Base-by-base conservation (phyloP, 2,329 filamentous ascomycete genomes). In the Cladophialophora carrionii region DNA sequence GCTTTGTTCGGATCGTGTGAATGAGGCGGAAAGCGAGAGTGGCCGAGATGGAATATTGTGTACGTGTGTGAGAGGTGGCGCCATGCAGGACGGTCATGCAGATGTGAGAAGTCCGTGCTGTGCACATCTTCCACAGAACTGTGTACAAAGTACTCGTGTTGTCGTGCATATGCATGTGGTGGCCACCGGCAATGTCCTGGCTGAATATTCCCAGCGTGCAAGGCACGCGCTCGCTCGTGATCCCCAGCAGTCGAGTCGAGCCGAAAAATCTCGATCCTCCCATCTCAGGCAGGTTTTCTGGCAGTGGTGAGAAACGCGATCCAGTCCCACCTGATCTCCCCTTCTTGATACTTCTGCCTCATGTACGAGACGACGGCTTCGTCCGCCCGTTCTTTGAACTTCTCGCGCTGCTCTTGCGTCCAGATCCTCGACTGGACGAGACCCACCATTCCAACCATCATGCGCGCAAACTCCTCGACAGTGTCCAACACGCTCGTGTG, bases 241-340 rank as follows among this genome's bases (percentile, higher is more conserved):
- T 17, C 34, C 1, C 12, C 5, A 29, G 26, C 34, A 4, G 12
- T 43, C 5, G 17, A 7, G 37, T 14, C 14, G 4, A 43, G n/a
- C 17, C 34, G 14, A 41, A 14, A 12, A 41, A n/a, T 43, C 8
- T n/a, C 37, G 1, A 43, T 20, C 17, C 10, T 41, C 17, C 12
- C 37, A 41, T n/a, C 37, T 59, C n/a, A 62, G 7, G 12, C 57
- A 12, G 71, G 57, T 63, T 77, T 77, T 54, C 66, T 70, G 24
- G 71, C 75, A 17, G 71, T 74, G 1, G 74, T 72, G 49, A 77
- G 52, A 62, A 77, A 69, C 7, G 75, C 75, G 26, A 68, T 29
- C 67, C 67, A 69, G 17, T 65, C 57, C 67, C 67, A 69, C 14
- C 41, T 54, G 58, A 69, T 61, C 53, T 57, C 56, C 10, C 56